Conservation (phyloP, 345 rosid species). For the Euphorbia lathyris region DNA sequence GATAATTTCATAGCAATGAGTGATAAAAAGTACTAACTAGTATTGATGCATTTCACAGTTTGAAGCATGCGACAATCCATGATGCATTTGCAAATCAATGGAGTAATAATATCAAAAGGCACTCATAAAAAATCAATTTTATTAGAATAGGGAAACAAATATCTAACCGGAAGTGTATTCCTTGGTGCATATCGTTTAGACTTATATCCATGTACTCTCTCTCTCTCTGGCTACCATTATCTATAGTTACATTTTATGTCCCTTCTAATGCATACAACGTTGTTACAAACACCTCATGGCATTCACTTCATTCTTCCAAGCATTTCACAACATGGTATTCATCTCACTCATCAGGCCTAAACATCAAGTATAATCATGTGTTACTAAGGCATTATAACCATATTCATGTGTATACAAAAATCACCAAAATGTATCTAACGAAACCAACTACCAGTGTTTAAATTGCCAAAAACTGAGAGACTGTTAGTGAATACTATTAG, state of each 20-base stretch:
- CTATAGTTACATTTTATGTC: too few relatives aligned
- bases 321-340: background rate
- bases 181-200: background rate
- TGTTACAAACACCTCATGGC: background rate
- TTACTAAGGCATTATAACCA: too few relatives aligned
- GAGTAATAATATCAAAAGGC: background rate
- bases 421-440: too few relatives aligned
- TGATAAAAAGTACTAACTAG: background rate
- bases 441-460: too few relatives aligned
- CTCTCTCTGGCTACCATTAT: too few relatives aligned
- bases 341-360: background rate
- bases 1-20: conserved; percentile 15
- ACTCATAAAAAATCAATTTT: background rate
- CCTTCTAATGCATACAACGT: background rate
- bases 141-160: background rate
- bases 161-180: background rate
- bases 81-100: background rate
- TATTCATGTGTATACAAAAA: too few relatives aligned
- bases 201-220: background rate
- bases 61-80: background rate
- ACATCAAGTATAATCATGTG: too few relatives aligned
- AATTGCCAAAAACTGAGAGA: too few relatives aligned
- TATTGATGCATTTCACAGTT: background rate
- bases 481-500: too few relatives aligned
- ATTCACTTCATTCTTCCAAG: background rate